Percentiles rank a stretch among this genome's conserved stretches.
phyloP scores from a whole-genome alignment of 768 basidiomycete genomes.

The Suillus variegatus region DNA sequence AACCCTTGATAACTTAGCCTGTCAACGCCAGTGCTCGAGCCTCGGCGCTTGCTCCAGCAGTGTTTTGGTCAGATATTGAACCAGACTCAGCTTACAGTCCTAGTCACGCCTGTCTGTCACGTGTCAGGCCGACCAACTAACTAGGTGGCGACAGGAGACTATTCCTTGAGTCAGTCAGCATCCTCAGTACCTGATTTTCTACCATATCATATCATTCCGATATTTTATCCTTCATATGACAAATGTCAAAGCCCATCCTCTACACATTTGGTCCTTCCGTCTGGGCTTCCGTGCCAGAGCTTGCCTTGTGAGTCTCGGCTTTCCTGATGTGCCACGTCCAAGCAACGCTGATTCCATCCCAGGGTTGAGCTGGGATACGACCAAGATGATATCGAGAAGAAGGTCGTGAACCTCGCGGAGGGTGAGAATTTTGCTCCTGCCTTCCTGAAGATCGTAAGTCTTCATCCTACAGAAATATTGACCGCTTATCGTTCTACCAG shows the following conservation, averaged over 20 bases:
- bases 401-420: constrained; percentile 41
- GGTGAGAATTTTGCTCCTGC: constrained; percentile 50
- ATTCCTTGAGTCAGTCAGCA: neutral
- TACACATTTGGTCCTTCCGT: constrained; percentile 40
- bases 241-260: constrained; percentile 27
- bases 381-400: constrained; percentile 34
- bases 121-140: neutral
- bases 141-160: neutral
- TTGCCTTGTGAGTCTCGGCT: constrained; percentile 39
- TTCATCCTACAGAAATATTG: neutral
- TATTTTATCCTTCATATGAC: neutral
- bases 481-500: constrained; percentile 19
- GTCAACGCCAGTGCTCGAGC: neutral
- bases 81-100: neutral
- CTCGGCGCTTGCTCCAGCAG: neutral
- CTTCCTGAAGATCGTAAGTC: constrained; percentile 42
- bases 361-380: constrained; percentile 48
- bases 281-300: constrained; percentile 42
- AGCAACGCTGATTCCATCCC: neutral
- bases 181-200: neutral
- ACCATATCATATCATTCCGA: neutral
- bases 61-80: constrained; percentile 1
- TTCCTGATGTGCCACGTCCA: neutral
- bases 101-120: neutral
- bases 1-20: neutral